Conservation (phyloP, 2,329 filamentous ascomycete species). For the Furcasterigmium sp. region DNA sequence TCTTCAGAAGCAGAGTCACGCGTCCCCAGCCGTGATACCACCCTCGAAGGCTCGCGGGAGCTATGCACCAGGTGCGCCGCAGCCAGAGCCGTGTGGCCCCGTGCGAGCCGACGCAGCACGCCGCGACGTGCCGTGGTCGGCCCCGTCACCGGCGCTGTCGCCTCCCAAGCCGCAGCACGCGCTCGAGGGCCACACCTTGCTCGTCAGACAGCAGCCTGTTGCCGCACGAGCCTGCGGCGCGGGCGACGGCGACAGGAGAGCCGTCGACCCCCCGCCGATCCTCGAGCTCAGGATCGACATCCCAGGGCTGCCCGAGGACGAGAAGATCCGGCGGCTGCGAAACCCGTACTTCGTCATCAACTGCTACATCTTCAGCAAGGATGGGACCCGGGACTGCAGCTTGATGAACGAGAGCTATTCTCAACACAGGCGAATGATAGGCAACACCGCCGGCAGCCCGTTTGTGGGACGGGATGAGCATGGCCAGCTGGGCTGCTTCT, state of each 20-base stretch:
- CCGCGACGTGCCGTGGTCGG: constrained; percentile 1
- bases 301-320: constrained; percentile 46
- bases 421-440: constrained; percentile 73
- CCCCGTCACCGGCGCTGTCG: not conserved
- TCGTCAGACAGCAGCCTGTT: constrained; percentile 70
- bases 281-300: constrained; percentile 66
- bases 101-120: too few relatives aligned
- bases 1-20: too few relatives aligned
- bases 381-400: constrained; percentile 61
- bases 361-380: constrained; percentile 69
- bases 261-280: constrained; percentile 80
- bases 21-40: too few relatives aligned
- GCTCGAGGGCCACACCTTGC: constrained; percentile 37
- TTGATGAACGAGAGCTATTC: constrained; percentile 68
- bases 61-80: too few relatives aligned
- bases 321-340: constrained; percentile 45
- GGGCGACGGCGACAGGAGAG: constrained; percentile 73
- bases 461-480: constrained; percentile 73
- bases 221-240: constrained; percentile 79
- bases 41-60: too few relatives aligned
- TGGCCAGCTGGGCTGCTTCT: constrained; percentile 72
- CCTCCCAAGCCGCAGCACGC: constrained; percentile 1
- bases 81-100: too few relatives aligned
- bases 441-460: constrained; percentile 69
- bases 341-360: constrained; percentile 68